A percentile compares a stretch with the other conserved stretches of the same genome.
Evolutionary conservation across 257 asterid genomes (phyloP).

Genomic region (Ophiorrhiza pumila): DNA sequence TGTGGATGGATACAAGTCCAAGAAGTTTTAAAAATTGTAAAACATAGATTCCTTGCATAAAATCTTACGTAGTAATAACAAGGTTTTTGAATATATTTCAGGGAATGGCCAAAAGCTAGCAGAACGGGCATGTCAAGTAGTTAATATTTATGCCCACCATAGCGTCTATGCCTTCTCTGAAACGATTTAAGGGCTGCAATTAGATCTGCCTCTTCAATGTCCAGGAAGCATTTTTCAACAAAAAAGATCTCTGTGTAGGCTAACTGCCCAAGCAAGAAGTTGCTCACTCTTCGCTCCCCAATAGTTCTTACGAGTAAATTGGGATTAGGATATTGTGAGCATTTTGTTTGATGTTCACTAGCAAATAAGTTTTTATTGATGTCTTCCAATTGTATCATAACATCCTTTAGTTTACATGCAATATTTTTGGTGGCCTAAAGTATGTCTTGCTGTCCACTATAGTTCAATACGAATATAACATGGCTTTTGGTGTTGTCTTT

Average conservation of each 20-base stretch:
- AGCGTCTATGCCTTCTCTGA: slow-evolving; percentile 22
- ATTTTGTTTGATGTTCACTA: not conserved
- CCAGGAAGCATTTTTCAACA: not conserved
- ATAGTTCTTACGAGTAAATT: slow-evolving; percentile 13
- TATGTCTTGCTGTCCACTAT: slow-evolving; percentile 15
- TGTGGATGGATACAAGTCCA: too few relatives aligned
- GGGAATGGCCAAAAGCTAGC: too few relatives aligned
- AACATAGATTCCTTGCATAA: too few relatives aligned
- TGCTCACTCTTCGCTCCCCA: slow-evolving; percentile 12
- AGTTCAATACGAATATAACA: not conserved
- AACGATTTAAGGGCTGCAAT: slow-evolving; percentile 16
- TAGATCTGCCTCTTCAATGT: slow-evolving; percentile 21
- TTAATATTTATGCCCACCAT: slow-evolving; percentile 9
- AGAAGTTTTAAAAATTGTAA: too few relatives aligned
- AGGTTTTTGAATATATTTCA: too few relatives aligned
- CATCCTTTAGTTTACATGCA: slow-evolving; percentile 9
- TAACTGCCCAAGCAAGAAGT: slow-evolving; percentile 21
- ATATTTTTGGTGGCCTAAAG: slow-evolving; percentile 8
- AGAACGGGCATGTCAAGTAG: too few relatives aligned
- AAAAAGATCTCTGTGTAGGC: slow-evolving; percentile 15
- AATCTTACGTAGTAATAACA: too few relatives aligned
- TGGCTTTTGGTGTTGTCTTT: slow-evolving; percentile 11
- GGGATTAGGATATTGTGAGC: slow-evolving; percentile 1
- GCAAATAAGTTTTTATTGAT: slow-evolving; percentile 1
- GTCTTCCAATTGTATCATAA: not conserved